Evolutionary conservation across 345 rosid species (phyloP).

Genomic region (Populus pruinosa): DNA sequence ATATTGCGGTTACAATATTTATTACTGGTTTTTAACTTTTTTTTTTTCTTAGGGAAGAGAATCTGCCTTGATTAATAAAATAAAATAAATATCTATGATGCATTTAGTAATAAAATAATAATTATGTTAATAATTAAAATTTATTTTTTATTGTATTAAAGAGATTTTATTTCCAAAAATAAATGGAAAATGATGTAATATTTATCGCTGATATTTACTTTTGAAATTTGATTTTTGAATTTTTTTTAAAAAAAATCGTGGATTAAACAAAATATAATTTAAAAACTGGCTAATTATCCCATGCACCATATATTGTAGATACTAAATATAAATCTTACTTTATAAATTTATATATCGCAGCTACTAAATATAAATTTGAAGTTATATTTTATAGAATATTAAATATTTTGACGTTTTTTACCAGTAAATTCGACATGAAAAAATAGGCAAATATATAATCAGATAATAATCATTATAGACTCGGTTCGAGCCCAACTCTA

Average conservation of each 20-base stretch:
- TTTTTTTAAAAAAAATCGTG: background rate
- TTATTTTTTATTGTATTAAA: background rate
- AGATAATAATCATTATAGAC: too few relatives aligned
- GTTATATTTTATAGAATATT: too few relatives aligned
- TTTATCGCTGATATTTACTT: background rate
- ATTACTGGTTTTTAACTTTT: background rate
- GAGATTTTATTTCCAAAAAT: conserved; percentile 1
- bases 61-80: background rate
- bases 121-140: background rate
- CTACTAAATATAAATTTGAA: background rate
- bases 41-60: background rate
- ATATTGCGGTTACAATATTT: conserved; percentile 5
- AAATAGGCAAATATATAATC: too few relatives aligned
- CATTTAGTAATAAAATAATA: background rate
- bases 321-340: background rate
- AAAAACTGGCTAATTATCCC: background rate
- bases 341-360: background rate
- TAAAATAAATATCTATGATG: background rate
- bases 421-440: too few relatives aligned
- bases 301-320: background rate
- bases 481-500: too few relatives aligned
- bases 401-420: too few relatives aligned
- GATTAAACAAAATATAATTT: background rate
- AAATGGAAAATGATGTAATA: background rate
- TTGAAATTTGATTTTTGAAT: background rate